phyloP scores from a whole-genome alignment of 1,284 basidiomycete genomes.

The Phylloboletellus chloephorus region DNA sequence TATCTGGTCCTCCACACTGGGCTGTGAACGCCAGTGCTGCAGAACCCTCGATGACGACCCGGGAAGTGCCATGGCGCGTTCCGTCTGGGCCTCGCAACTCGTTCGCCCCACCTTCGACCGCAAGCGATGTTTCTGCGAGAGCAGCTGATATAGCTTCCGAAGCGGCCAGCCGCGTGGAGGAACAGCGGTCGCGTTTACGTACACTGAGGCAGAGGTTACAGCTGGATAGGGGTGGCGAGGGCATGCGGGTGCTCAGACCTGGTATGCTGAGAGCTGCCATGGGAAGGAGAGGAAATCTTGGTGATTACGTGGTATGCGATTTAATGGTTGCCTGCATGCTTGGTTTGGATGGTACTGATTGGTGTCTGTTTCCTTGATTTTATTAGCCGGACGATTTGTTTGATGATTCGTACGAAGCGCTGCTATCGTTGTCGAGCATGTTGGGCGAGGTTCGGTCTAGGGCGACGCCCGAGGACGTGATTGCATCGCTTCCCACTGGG shows the following conservation, averaged over 20 bases:
- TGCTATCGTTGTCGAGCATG: constrained; percentile 51
- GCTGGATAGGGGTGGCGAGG: constrained; percentile 20
- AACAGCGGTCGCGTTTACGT: constrained; percentile 25
- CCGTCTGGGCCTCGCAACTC: constrained; percentile 17
- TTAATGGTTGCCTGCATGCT: not conserved
- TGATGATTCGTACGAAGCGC: constrained; percentile 63
- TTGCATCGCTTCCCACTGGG: constrained; percentile 53
- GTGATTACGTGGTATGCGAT: constrained; percentile 56
- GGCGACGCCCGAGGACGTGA: constrained; percentile 53
- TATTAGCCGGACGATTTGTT: constrained; percentile 65
- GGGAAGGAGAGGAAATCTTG: constrained; percentile 35
- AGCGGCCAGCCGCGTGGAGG: constrained; percentile 17
- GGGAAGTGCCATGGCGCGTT: constrained; percentile 25
- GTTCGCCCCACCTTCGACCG: constrained; percentile 9
- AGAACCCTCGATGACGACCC: constrained; percentile 8
- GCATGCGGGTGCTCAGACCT: constrained; percentile 20
- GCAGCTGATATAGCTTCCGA: constrained; percentile 15
- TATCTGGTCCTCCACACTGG: constrained; percentile 16
- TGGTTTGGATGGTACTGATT: constrained; percentile 5
- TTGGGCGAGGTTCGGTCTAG: constrained; percentile 62
- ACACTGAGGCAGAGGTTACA: constrained; percentile 26
- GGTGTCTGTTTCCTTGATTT: not conserved
- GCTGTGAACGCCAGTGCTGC: constrained; percentile 1
- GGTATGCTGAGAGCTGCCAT: constrained; percentile 25
- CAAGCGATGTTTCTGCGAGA: not conserved